These are phyloP conservation scores for Hyphodiscus hymeniophilus DNA, from an alignment of 495 filamentous ascomycete genomes.

Conservation along the genomic window DNA sequence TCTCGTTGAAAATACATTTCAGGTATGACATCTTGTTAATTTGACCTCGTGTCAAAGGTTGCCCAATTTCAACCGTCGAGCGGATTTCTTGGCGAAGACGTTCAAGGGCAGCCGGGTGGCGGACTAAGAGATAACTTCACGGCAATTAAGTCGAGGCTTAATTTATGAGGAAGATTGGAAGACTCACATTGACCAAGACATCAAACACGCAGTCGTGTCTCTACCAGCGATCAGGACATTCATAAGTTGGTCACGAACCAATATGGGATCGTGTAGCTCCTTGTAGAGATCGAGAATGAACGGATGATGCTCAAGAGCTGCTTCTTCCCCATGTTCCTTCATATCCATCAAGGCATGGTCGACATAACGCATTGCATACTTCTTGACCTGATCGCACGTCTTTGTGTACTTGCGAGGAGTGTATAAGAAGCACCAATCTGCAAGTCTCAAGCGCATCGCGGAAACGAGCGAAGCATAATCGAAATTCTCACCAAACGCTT, in stretches of 20 bases:
- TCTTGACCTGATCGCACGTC: constrained; percentile 30
- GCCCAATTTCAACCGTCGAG: too few relatives aligned
- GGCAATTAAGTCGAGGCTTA: too few relatives aligned
- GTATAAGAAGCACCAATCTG: constrained; percentile 39
- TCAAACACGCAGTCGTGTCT: constrained; percentile 41
- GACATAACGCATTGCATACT: constrained; percentile 24
- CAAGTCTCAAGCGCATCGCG: constrained; percentile 34
- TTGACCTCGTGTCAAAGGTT: too few relatives aligned
- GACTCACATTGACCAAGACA: constrained; percentile 42
- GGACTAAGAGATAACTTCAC: too few relatives aligned
- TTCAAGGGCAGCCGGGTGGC: too few relatives aligned
- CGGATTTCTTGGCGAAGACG: too few relatives aligned
- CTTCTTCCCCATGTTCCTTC: constrained; percentile 18
- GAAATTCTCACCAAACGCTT: constrained; percentile 24
- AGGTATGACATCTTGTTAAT: too few relatives aligned
- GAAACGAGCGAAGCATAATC: constrained; percentile 22
- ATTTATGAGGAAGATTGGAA: too few relatives aligned
- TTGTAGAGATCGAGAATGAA: constrained; percentile 35
- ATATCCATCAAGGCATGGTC: constrained; percentile 22
- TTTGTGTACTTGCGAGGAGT: too few relatives aligned
- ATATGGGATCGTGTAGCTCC: constrained; percentile 26
- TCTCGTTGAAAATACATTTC: too few relatives aligned
- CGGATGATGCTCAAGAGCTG: constrained; percentile 23
- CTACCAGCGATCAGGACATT: constrained; percentile 43
- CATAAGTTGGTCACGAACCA: constrained; percentile 43